phyloP scores from a whole-genome alignment of 2,329 filamentous ascomycete species.

The Coniochaeta sp. region DNA sequence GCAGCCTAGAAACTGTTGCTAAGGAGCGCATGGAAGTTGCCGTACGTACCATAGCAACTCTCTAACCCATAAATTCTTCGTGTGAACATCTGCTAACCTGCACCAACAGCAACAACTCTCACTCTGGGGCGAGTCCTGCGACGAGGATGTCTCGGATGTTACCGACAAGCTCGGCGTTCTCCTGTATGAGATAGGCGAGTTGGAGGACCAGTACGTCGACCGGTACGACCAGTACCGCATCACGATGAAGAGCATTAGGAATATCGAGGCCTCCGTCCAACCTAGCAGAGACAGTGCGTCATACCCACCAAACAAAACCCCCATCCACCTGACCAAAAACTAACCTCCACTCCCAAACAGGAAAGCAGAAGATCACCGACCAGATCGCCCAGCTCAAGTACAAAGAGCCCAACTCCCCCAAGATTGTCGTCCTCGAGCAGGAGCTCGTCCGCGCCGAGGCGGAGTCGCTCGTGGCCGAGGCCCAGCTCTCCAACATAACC shows the following conservation, averaged over 20 bases:
- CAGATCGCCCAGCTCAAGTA: conserved; percentile 99
- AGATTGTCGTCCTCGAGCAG: conserved; percentile 96
- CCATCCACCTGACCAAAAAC: not conserved
- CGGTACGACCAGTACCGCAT: conserved; percentile 99
- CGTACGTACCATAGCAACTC: conserved; percentile 48
- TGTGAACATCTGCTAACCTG: too few relatives aligned
- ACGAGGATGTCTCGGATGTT: conserved; percentile 97
- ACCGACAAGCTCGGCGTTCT: conserved; percentile 98
- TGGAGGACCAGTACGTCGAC: conserved; percentile 97
- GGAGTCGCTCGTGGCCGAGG: conserved; percentile 97
- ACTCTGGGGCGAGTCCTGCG: conserved; percentile 90
- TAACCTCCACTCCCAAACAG: conserved; percentile 33
- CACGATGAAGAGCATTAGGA: conserved; percentile 98
- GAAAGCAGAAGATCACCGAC: conserved; percentile 98
- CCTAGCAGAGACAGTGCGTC: conserved; percentile 88
- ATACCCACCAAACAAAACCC: not conserved
- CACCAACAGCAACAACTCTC: conserved; percentile 87
- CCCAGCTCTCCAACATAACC: conserved; percentile 97
- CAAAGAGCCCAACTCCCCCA: conserved; percentile 97
- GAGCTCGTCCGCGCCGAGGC: conserved; percentile 97
- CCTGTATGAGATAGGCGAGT: conserved; percentile 96
- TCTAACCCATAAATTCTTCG: not conserved
- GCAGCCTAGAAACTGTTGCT: conserved; percentile 90
- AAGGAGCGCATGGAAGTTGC: conserved; percentile 98
- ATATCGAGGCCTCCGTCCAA: conserved; percentile 97